Conservation (phyloP, 2,329 filamentous ascomycete species). For the Cadophora malorum region DNA sequence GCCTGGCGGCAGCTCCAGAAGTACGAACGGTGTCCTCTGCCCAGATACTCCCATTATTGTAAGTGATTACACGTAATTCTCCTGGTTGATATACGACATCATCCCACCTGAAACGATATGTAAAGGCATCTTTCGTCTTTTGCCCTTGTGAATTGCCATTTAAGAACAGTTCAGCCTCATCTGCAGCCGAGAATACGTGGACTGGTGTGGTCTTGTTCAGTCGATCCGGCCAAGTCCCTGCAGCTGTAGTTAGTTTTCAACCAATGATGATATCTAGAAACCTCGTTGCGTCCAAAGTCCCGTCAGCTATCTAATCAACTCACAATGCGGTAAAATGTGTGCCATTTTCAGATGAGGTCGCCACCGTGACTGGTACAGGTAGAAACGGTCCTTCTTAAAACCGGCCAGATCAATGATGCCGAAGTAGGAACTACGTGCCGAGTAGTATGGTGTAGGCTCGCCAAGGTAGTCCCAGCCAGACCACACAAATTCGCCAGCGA, state of each 20-base stretch:
- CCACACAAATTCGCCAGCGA: slow-evolving; percentile 62
- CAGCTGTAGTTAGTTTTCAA: no score
- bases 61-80: slow-evolving; percentile 54
- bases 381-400: slow-evolving; percentile 63
- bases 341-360: slow-evolving; percentile 54
- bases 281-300: no score
- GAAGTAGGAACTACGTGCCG: slow-evolving; percentile 58
- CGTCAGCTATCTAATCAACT: no score
- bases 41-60: slow-evolving; percentile 56
- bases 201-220: slow-evolving; percentile 57
- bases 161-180: slow-evolving; percentile 61
- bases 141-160: slow-evolving; percentile 56
- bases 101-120: slow-evolving; percentile 62
- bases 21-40: slow-evolving; percentile 52
- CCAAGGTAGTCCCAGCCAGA: slow-evolving; percentile 58
- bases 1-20: slow-evolving; percentile 26
- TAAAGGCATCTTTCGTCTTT: slow-evolving; percentile 39
- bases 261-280: no score
- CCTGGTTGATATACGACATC: slow-evolving; percentile 56
- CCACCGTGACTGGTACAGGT: slow-evolving; percentile 62
- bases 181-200: slow-evolving; percentile 58
- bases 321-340: slow-evolving; percentile 61
- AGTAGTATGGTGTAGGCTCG: slow-evolving; percentile 57
- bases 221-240: slow-evolving; percentile 56
- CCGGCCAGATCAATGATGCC: slow-evolving; percentile 64